Evolutionary conservation across 2,329 filamentous ascomycete species (phyloP).

Genomic region (Thielaviopsis euricoi): DNA sequence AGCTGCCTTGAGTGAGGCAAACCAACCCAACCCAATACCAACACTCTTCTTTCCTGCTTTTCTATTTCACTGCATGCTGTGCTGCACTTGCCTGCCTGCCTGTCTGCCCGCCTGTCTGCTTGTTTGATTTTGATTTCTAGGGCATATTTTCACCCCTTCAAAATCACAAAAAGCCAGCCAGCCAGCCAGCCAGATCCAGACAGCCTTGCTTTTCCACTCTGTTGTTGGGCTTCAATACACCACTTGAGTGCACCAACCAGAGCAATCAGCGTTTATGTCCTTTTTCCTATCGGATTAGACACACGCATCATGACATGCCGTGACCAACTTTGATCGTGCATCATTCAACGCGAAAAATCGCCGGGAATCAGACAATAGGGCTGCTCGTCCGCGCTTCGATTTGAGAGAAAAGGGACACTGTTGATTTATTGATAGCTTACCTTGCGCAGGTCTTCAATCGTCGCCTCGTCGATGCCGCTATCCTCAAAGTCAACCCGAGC

Average conservation of each 20-base stretch:
- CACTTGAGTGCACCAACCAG: neutral
- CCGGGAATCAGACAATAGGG: neutral
- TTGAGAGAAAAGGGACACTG: neutral
- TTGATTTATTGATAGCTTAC: slow-evolving; percentile 37
- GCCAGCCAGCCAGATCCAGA: neutral
- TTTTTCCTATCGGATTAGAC: neutral
- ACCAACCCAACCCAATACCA: no score
- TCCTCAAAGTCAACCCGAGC: slow-evolving; percentile 95
- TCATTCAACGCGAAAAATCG: neutral
- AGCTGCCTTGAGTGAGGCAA: slow-evolving; percentile 6
- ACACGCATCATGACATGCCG: neutral
- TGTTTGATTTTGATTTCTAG: no score
- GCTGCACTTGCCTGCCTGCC: no score
- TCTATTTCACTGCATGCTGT: slow-evolving; percentile 2
- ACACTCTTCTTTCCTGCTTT: slow-evolving; percentile 3
- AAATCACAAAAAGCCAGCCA: neutral
- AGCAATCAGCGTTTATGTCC: neutral
- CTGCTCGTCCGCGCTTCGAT: neutral
- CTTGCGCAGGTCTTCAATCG: slow-evolving; percentile 72
- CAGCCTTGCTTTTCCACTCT: neutral
- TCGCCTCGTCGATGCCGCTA: slow-evolving; percentile 74
- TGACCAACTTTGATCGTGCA: neutral
- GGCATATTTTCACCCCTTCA: slow-evolving; percentile 3
- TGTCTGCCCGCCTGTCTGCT: no score
- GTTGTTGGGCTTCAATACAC: neutral